Conservation (phyloP, 805 yeast species). For the Metschnikowia noctiluminum region DNA sequence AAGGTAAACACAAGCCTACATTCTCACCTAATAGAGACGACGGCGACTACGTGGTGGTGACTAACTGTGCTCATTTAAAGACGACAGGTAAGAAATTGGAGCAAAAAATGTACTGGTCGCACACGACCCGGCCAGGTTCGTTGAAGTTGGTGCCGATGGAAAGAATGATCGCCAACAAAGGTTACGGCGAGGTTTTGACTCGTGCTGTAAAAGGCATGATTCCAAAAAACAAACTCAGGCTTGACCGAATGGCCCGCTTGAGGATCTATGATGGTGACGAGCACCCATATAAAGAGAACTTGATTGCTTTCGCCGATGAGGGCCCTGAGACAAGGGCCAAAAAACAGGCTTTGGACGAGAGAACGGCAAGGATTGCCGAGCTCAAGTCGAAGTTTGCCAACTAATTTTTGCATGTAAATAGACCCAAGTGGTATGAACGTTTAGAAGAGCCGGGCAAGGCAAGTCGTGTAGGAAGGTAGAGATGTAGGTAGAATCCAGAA, state of each 20-base stretch:
- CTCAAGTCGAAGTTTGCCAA: conserved; percentile 31
- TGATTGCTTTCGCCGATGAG: conserved; percentile 83
- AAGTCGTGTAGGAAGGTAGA: too few relatives aligned
- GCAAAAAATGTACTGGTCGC: conserved; percentile 84
- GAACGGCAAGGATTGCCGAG: conserved; percentile 30
- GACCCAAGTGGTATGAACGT: background rate
- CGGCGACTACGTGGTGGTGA: conserved; percentile 96
- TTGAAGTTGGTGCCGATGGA: conserved; percentile 81
- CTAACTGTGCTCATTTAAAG: conserved; percentile 79
- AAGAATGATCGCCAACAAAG: conserved; percentile 68
- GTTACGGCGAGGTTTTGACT: conserved; percentile 79
- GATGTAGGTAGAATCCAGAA: too few relatives aligned
- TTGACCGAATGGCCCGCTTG: conserved; percentile 74
- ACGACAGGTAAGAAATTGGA: conserved; percentile 83
- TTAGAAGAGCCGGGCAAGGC: background rate
- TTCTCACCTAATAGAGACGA: conserved; percentile 69
- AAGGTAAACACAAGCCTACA: conserved; percentile 97
- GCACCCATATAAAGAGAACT: conserved; percentile 80
- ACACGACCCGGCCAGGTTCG: conserved; percentile 86
- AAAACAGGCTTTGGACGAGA: conserved; percentile 35
- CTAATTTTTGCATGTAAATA: conserved; percentile 17
- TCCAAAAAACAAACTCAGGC: conserved; percentile 84
- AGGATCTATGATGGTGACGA: conserved; percentile 86
- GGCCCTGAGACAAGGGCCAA: conserved; percentile 48
- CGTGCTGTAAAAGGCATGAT: conserved; percentile 95